Evolutionary conservation across 1,284 basidiomycete species (phyloP).

Genomic region (Rhodotorula sp.): DNA sequence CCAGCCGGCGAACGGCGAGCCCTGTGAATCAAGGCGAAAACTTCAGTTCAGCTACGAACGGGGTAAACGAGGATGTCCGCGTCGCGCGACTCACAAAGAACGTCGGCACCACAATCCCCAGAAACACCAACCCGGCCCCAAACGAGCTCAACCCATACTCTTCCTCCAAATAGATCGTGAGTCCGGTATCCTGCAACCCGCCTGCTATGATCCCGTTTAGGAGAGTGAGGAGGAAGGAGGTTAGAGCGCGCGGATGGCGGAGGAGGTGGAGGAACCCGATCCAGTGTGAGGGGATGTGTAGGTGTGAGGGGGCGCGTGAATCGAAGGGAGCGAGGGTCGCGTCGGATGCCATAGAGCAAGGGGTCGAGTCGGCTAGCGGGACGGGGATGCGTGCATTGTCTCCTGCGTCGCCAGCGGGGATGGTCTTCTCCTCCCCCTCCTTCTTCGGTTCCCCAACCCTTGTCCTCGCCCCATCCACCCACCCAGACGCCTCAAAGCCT

Average conservation of each 20-base stretch:
- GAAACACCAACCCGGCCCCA: slow-evolving; percentile 42
- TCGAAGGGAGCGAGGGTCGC: neutral
- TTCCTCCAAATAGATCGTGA: slow-evolving; percentile 27
- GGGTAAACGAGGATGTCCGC: too few relatives aligned
- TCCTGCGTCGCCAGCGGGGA: too few relatives aligned
- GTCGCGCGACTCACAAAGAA: slow-evolving; percentile 23
- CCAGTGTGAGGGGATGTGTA: slow-evolving; percentile 2
- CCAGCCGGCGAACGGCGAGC: slow-evolving; percentile 17
- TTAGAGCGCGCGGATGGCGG: slow-evolving; percentile 18
- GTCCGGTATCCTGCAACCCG: slow-evolving; percentile 30
- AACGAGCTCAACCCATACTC: slow-evolving; percentile 34
- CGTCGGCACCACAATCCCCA: slow-evolving; percentile 37
- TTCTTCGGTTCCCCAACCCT: neutral
- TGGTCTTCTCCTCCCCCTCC: neutral
- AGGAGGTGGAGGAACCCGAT: slow-evolving; percentile 9
- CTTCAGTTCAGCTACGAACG: too few relatives aligned
- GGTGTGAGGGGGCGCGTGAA: neutral
- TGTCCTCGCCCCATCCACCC: slow-evolving; percentile 1
- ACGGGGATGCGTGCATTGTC: neutral
- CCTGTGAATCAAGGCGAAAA: neutral
- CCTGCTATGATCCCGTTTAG: slow-evolving; percentile 33
- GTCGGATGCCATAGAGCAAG: neutral
- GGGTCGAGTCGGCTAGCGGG: neutral
- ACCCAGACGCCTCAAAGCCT: slow-evolving; percentile 37
- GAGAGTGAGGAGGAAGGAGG: slow-evolving; percentile 22